A percentile compares a stretch with the other conserved stretches of the same genome.
Conservation (phyloP, 1,139 yeast genomes). For the Geotrichum australiense region DNA sequence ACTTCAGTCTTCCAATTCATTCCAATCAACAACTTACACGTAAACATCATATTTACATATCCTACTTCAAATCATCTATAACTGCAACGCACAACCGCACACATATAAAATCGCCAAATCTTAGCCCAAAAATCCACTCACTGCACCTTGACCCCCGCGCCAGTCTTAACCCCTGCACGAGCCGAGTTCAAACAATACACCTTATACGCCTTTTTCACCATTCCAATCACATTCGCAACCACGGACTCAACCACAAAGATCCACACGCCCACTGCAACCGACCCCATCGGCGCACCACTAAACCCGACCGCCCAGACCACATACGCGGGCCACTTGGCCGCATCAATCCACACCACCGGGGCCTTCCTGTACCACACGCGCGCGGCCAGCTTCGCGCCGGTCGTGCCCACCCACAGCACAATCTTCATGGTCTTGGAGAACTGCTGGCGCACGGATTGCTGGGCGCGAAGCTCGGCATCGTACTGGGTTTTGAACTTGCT, state of each 20-base stretch:
- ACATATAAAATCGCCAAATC: too few relatives aligned
- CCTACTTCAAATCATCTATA: too few relatives aligned
- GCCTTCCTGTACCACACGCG: conserved; percentile 52
- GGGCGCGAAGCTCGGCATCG: conserved; percentile 32
- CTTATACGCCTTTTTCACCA: conserved; percentile 2
- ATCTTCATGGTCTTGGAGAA: conserved; percentile 33
- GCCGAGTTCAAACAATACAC: too few relatives aligned
- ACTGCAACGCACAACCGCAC: too few relatives aligned
- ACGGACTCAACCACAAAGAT: conserved; percentile 31
- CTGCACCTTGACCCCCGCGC: too few relatives aligned
- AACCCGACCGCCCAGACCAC: conserved; percentile 54
- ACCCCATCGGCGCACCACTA: conserved; percentile 48
- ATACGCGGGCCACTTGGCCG: conserved; percentile 44
- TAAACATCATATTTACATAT: too few relatives aligned
- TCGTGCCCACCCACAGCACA: conserved; percentile 28
- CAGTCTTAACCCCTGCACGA: too few relatives aligned
- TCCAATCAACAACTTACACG: too few relatives aligned
- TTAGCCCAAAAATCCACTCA: too few relatives aligned
- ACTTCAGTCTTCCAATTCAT: too few relatives aligned
- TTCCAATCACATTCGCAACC: conserved; percentile 14
- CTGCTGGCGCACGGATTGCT: conserved; percentile 37
- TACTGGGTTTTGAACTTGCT: conserved; percentile 54
- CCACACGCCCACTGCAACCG: conserved; percentile 38
- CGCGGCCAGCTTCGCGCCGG: conserved; percentile 40
- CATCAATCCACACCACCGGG: conserved; percentile 56